Evolutionary conservation across 305 asterid genomes (phyloP), one percentile per base, ranked within the genome.

Genomic region (Striga hermonthica): DNA sequence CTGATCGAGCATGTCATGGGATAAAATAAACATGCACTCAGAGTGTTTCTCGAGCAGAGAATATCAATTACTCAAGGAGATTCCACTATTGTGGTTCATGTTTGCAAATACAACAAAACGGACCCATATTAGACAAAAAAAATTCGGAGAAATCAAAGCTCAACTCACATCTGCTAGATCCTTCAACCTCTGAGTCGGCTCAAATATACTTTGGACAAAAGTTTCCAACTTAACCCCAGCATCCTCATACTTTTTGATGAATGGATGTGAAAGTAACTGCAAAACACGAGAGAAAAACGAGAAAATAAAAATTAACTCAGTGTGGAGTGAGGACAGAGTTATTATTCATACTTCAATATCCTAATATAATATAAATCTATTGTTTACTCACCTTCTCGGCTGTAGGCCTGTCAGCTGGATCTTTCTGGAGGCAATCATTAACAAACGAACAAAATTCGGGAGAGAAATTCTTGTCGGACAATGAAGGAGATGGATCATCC

Each of bases 401-500:
- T 31, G 97, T 89, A 49, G 88, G 97, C 76, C 98, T 81, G 36
- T 87, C 78, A 60, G 71, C 82, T 9, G 96, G 93, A 77, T 83
- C 84, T 78, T 89, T 92, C 75, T 78, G 85, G 59, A 89, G 97
- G 84, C 98, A 92, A 75, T 80, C 89, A 76, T 92, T 90, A 34
- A 92, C 81, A 66, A 92, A 89, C 43, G 90, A 83, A 78, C 95
- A 89, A 53, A 92, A 86, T 70, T 92, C 97, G 3, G 91, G 83
- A 55, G 98, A 86, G 77, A 89, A 92, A 3, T 62, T 70, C 65
- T 79, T 75, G 62, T 82, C 75, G 43, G 79, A 76, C 62, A 90
- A 88, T 63, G 97, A 86, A 65, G 98, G 98, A 78, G 98, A 92
- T 65, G 96, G 95, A 81, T 92, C 98, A 53, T 92, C 98, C 67